Base-by-base conservation (phyloP, 208 protist species). In the Wallacemonas sp. region DNA sequence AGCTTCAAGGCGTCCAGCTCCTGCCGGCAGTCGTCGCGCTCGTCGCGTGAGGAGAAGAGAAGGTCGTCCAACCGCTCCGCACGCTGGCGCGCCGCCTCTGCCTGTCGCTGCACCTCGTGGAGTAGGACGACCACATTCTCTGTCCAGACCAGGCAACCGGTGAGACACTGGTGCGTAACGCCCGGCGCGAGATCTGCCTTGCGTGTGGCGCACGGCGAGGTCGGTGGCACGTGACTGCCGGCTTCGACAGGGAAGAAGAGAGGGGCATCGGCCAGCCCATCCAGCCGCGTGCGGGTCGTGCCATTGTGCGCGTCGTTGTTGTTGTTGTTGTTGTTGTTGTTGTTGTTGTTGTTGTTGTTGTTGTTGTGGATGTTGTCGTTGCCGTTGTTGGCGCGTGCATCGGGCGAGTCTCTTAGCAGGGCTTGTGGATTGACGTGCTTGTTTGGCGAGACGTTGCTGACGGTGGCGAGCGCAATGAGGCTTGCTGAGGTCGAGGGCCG, bases 1-100 rank as follows among this genome's bases (percentile, higher is more conserved):
- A 55, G 36, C 36, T 70, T 69, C 4, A 77, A 63, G 8, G 63
- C 61, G 39, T 79, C 70, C 1, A 72, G 45, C 36, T 79, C 70
- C 25, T 70, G 65, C 14, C 28, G 22, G 72, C 50, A 54, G 25
- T 70, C 61, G 52, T 85, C 79, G 1, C 67, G 66, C 41, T 67
- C 65, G 29, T 70, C 26, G 41, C 45, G 55, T 29, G 52, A 28
- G 49, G 22, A 38, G 39, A 57, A 32, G 14, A 78, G 55, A 14
- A 74, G 49, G 22, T 77, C 57, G 33, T 77, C 72, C 0, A 77
- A 48, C 2, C 52, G 63, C 41, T 64, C 64, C 11, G 59, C 42
- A n/a, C 64, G 48, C 48, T 41, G 32, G 26, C 22, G 26, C 2
- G 36, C 66, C 44, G 65, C n/a, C 11, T 63, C 39, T 22, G 57